These are phyloP conservation scores for Plicaturopsis crispa DNA, from an alignment of 768 basidiomycete species.

Conservation along the genomic window DNA sequence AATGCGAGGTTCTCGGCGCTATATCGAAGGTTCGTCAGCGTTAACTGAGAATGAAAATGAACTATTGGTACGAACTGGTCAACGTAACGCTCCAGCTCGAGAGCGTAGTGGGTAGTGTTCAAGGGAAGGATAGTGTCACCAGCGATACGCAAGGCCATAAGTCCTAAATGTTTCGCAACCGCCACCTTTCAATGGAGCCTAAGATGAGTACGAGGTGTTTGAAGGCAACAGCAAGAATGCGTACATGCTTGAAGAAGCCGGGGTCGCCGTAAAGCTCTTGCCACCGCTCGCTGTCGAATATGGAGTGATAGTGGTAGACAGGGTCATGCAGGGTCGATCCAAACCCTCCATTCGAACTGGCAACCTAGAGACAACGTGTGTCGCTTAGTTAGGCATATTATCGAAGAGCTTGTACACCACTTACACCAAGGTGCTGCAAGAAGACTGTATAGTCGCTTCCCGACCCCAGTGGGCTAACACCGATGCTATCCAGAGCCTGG, in stretches of 20 bases:
- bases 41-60: not conserved
- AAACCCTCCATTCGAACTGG: constrained; percentile 34
- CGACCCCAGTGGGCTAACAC: constrained; percentile 62
- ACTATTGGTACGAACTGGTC: constrained; percentile 29
- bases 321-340: constrained; percentile 30
- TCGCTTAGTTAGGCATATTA: not conserved
- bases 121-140: constrained; percentile 51
- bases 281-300: constrained; percentile 54
- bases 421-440: constrained; percentile 69
- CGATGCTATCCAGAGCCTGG: constrained; percentile 23
- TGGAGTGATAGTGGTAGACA: constrained; percentile 55
- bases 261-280: constrained; percentile 59
- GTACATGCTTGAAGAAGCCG: constrained; percentile 46
- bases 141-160: constrained; percentile 45
- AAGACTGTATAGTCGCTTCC: constrained; percentile 93
- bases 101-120: constrained; percentile 62
- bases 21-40: not conserved
- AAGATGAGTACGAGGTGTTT: not conserved
- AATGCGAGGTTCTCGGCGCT: constrained; percentile 22
- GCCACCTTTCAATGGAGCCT: constrained; percentile 31
- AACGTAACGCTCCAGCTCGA: constrained; percentile 46
- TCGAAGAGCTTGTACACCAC: constrained; percentile 12
- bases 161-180: constrained; percentile 49
- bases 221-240: not conserved
- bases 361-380: constrained; percentile 22